These are phyloP conservation scores for Coemansia sp. DNA, from an alignment of 192 early-diverging fungal genomes.

Conservation along the genomic window DNA sequence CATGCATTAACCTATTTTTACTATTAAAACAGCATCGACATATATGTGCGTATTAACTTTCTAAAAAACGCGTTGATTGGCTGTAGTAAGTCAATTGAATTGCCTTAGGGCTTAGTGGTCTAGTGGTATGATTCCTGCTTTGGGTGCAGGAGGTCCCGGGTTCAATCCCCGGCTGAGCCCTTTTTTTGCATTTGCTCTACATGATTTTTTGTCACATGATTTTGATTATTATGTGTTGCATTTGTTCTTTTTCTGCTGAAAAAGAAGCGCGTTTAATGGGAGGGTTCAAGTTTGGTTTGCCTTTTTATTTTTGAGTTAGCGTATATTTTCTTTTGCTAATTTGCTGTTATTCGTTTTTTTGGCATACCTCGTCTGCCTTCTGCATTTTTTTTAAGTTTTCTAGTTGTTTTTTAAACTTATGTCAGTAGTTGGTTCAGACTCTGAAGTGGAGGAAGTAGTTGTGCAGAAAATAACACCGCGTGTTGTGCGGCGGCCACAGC, in stretches of 20 bases:
- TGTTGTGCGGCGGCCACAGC: conserved; percentile 11
- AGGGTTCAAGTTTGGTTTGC: too few species aligned
- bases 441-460: conserved; percentile 28
- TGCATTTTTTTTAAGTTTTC: background rate
- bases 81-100: background rate
- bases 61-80: too few species aligned
- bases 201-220: background rate
- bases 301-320: too few species aligned
- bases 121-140: conserved; percentile 19
- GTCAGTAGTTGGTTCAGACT: conserved; percentile 15
- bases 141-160: conserved; percentile 21
- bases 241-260: background rate
- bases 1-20: too few species aligned
- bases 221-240: background rate
- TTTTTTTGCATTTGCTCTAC: background rate
- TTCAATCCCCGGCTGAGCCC: conserved; percentile 22
- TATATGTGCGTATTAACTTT: too few species aligned
- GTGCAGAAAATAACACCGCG: conserved; percentile 9
- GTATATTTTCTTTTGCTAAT: too few species aligned
- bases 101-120: conserved; percentile 10
- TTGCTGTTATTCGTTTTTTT: background rate
- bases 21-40: too few species aligned
- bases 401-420: conserved; percentile 2
- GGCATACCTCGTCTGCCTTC: background rate
- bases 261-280: too few species aligned